A percentile compares a stretch with the other conserved stretches of the same genome.
phyloP scores from a whole-genome alignment of 2,329 filamentous ascomycete genomes.

The Sporothrix dimorphospora region DNA sequence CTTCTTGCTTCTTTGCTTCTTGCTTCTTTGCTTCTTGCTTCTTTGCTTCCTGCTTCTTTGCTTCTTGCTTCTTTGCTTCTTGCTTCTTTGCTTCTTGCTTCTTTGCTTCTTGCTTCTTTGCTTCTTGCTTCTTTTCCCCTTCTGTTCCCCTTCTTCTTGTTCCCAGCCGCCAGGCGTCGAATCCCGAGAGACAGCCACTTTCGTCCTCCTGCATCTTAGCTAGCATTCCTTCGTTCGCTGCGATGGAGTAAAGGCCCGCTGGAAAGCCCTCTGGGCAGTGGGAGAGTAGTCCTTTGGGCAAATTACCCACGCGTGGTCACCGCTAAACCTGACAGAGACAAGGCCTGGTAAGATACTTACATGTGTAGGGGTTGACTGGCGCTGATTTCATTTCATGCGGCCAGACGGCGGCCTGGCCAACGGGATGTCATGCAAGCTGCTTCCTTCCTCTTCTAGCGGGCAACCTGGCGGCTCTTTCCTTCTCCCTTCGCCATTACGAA shows the following conservation, averaged over 20 bases:
- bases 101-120: too few relatives aligned
- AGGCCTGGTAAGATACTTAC: too few relatives aligned
- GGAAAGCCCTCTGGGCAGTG: background rate
- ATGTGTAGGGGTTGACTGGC: too few relatives aligned
- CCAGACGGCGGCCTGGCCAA: background rate
- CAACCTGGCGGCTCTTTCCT: background rate
- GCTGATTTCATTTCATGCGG: background rate
- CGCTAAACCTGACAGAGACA: background rate
- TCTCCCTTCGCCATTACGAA: background rate
- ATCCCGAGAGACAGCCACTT: conserved; percentile 3
- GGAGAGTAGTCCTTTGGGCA: background rate
- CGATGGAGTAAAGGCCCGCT: conserved; percentile 19
- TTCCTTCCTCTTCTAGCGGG: background rate
- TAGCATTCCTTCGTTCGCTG: conserved; percentile 7
- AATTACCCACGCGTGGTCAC: conserved; percentile 9
- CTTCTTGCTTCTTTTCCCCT: too few relatives aligned
- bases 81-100: too few relatives aligned
- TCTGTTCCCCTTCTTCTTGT: background rate
- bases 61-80: too few relatives aligned
- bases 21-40: too few relatives aligned
- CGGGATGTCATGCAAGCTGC: background rate
- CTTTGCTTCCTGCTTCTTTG: too few relatives aligned
- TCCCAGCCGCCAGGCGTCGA: background rate
- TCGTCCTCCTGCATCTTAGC: conserved; percentile 8
- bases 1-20: too few relatives aligned